Evolutionary conservation across 805 yeast genomes (phyloP).

Genomic region (Kodamaea fukazawae): DNA sequence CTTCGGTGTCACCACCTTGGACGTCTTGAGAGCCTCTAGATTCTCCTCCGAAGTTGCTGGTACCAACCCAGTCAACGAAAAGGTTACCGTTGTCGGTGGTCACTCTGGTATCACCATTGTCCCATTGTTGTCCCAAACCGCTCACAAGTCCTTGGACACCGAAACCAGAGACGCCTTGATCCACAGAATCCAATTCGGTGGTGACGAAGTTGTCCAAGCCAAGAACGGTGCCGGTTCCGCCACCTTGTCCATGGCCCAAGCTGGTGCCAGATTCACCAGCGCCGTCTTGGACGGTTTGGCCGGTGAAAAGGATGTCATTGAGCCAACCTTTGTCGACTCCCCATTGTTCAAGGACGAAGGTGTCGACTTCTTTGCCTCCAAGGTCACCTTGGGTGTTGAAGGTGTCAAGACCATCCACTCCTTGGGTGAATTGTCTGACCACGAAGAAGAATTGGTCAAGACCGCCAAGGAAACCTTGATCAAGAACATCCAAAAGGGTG

Average conservation of each 20-base stretch:
- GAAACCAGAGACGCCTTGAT: slow-evolving; percentile 67
- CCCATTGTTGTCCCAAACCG: slow-evolving; percentile 84
- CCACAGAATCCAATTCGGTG: slow-evolving; percentile 90
- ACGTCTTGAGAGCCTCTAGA: slow-evolving; percentile 84
- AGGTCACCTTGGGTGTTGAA: slow-evolving; percentile 87
- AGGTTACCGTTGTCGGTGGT: slow-evolving; percentile 90
- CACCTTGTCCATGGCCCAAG: slow-evolving; percentile 82
- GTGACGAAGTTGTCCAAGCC: slow-evolving; percentile 86
- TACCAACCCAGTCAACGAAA: slow-evolving; percentile 75
- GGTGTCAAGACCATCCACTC: slow-evolving; percentile 84
- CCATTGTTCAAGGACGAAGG: slow-evolving; percentile 86
- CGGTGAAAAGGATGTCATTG: slow-evolving; percentile 62
- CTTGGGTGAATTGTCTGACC: slow-evolving; percentile 66
- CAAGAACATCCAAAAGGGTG: slow-evolving; percentile 93
- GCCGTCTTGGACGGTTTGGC: slow-evolving; percentile 62
- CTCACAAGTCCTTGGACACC: slow-evolving; percentile 60
- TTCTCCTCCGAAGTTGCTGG: slow-evolving; percentile 67
- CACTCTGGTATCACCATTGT: slow-evolving; percentile 97
- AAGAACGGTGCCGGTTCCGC: slow-evolving; percentile 84
- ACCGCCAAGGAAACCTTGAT: slow-evolving; percentile 85
- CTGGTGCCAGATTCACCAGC: slow-evolving; percentile 76
- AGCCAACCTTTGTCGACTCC: slow-evolving; percentile 73
- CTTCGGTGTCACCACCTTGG: slow-evolving; percentile 96
- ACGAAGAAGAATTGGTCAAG: slow-evolving; percentile 81
- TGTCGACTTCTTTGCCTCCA: slow-evolving; percentile 93